These are phyloP conservation scores for Apiospora hydei DNA, from an alignment of 2,329 filamentous ascomycete genomes.

Conservation along the genomic window DNA sequence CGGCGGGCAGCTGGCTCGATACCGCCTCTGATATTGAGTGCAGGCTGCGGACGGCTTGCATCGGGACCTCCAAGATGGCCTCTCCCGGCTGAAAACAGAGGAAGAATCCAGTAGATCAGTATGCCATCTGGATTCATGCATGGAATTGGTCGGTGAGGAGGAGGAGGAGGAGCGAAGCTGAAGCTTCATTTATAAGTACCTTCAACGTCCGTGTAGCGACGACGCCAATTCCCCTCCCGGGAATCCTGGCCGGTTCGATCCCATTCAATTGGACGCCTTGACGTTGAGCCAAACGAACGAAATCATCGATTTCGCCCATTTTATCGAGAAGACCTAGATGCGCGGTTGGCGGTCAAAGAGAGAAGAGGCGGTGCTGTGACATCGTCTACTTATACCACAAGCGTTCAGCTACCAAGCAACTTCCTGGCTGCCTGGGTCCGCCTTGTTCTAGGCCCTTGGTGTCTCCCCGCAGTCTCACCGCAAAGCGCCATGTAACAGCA, in stretches of 20 bases:
- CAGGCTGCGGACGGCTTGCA: constrained; percentile 22
- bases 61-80: constrained; percentile 24
- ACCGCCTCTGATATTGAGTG: constrained; percentile 20
- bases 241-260: constrained; percentile 7
- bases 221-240: constrained; percentile 22
- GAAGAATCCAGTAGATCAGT: not conserved
- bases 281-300: not conserved
- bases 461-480: constrained; percentile 7
- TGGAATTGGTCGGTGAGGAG: not conserved
- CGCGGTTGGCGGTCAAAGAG: not conserved
- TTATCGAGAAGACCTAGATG: not conserved
- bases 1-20: constrained; percentile 4
- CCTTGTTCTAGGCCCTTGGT: constrained; percentile 9
- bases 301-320: not conserved
- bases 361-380: not conserved
- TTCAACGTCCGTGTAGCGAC: constrained; percentile 20
- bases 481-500: not conserved
- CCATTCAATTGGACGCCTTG: constrained; percentile 8
- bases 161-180: no score
- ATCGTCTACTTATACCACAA: not conserved
- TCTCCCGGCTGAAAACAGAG: constrained; percentile 14
- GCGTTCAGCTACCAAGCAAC: not conserved
- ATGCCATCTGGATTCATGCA: not conserved
- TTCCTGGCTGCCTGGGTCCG: constrained; percentile 5
- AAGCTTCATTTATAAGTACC: not conserved